Conservation (phyloP, 306 rosid genomes). For the Quercus bicolor region DNA sequence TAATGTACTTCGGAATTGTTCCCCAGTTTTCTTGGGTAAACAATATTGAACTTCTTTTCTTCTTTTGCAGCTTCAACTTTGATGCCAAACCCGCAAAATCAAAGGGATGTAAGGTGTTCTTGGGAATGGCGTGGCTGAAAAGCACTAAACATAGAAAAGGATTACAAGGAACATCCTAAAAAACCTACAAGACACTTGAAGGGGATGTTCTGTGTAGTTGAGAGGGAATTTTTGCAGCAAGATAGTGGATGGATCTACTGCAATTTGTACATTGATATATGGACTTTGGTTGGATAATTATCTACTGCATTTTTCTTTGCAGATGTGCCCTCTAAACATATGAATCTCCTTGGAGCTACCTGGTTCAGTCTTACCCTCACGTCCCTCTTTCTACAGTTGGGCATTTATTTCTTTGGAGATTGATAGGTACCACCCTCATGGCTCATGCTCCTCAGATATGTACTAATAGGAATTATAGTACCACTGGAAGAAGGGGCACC, state of each 20-base stretch:
- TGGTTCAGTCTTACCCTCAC: too few relatives aligned
- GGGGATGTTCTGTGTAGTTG: constrained; percentile 44
- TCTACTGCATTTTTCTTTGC: background rate
- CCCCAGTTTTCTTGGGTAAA: background rate
- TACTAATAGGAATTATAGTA: too few relatives aligned
- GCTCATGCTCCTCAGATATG: too few relatives aligned
- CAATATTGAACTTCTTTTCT: constrained; percentile 7
- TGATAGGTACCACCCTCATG: too few relatives aligned
- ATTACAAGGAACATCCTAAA: constrained; percentile 65
- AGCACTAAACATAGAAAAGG: constrained; percentile 70
- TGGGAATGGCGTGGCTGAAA: constrained; percentile 90
- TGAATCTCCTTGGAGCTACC: too few relatives aligned
- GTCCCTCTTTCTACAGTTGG: too few relatives aligned
- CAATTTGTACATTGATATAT: constrained; percentile 2
- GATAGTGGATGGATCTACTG: constrained; percentile 25
- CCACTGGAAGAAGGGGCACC: too few relatives aligned
- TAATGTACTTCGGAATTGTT: constrained; percentile 4
- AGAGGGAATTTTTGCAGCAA: constrained; percentile 56
- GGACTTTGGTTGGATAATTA: constrained; percentile 5
- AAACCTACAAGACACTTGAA: constrained; percentile 48
- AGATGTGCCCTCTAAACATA: background rate
- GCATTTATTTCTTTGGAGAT: too few relatives aligned
- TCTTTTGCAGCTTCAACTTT: constrained; percentile 69
- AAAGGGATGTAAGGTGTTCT: constrained; percentile 59
- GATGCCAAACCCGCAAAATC: constrained; percentile 58